These are phyloP conservation scores for Balamuthia mandrillaris DNA, from an alignment of 208 protist species.

Conservation along the genomic window DNA sequence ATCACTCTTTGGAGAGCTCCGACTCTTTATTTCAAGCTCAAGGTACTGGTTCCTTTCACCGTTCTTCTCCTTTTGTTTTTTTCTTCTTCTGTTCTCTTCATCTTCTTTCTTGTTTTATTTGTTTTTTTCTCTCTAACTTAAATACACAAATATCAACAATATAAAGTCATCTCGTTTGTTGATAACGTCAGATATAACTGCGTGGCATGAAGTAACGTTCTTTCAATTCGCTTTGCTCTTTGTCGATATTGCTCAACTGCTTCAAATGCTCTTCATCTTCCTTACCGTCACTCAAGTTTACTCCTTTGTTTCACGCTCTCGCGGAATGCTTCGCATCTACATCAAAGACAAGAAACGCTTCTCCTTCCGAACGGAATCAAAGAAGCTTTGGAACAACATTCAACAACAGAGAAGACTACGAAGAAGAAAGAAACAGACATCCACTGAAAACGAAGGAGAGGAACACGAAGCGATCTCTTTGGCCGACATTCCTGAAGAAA, in stretches of 20 bases:
- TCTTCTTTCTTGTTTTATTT: too few relatives aligned
- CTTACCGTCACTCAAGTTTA: neutral
- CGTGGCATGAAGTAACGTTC: slow-evolving; percentile 1
- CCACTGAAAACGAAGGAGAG: neutral
- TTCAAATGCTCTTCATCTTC: neutral
- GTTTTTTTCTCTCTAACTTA: too few relatives aligned
- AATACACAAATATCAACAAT: too few relatives aligned
- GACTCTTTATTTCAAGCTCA: too few relatives aligned
- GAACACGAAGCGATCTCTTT: neutral
- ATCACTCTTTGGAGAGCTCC: too few relatives aligned
- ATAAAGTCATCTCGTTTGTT: neutral
- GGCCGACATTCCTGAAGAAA: neutral
- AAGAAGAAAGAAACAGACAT: too few relatives aligned
- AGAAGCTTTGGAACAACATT: too few relatives aligned
- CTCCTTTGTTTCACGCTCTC: neutral
- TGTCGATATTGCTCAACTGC: neutral
- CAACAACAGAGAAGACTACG: too few relatives aligned
- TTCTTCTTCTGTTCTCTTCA: too few relatives aligned
- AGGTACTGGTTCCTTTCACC: too few relatives aligned
- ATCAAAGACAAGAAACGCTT: neutral
- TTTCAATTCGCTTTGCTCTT: neutral
- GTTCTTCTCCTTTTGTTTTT: too few relatives aligned
- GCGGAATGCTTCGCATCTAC: neutral
- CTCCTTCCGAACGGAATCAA: too few relatives aligned
- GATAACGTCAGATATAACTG: neutral